These are phyloP conservation scores for Neovahlkampfia damariscottae DNA, from an alignment of 78 protist genomes.

Conservation along the genomic window DNA sequence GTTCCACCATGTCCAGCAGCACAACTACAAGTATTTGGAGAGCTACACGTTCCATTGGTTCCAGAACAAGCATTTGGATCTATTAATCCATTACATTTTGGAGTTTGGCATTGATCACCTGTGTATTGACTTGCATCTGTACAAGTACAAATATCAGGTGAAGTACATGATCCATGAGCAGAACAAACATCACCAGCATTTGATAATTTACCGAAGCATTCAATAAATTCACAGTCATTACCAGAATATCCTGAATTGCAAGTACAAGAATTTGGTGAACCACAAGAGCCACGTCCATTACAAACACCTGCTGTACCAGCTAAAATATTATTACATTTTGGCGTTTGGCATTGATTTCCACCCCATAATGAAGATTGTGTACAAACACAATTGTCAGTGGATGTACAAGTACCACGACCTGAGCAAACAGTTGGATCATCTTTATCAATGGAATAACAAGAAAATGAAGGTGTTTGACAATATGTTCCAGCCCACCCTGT, in stretches of 20 bases:
- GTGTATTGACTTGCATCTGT: neutral
- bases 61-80: neutral
- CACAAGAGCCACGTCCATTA: neutral
- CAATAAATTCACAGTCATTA: neutral
- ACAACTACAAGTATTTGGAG: neutral
- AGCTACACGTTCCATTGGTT: neutral
- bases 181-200: neutral
- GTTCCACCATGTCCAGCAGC: neutral
- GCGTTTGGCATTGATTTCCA: no score
- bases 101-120: neutral
- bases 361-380: no score
- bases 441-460: no score
- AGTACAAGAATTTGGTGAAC: neutral
- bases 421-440: no score
- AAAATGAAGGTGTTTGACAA: no score
- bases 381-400: no score
- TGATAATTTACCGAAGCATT: neutral
- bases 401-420: no score
- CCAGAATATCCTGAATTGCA: neutral
- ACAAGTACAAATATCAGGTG: neutral
- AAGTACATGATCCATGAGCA: neutral
- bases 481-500: no score
- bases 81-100: neutral
- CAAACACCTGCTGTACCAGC: no score
- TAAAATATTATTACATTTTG: no score